A percentile compares a stretch with the other conserved stretches of the same genome.
phyloP scores from a whole-genome alignment of 2,329 filamentous ascomycete species.

The Lasiodiplodia citricola region DNA sequence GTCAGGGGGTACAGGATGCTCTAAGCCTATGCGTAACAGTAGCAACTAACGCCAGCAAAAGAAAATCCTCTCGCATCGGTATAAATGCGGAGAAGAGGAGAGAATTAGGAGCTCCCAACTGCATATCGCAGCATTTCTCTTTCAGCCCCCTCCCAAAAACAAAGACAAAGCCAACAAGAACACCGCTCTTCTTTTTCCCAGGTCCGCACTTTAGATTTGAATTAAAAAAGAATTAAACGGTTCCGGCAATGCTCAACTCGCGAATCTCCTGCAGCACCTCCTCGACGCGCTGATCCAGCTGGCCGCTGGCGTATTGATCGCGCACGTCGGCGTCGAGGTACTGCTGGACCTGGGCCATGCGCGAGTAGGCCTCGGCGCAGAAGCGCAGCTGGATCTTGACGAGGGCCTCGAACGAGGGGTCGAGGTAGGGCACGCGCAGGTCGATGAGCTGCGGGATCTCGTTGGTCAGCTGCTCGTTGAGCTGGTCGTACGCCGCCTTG shows the following conservation, averaged over 20 bases:
- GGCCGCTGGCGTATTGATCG: slow-evolving; percentile 93
- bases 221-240: slow-evolving; percentile 49
- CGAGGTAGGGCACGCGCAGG: slow-evolving; percentile 92
- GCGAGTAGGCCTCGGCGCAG: slow-evolving; percentile 94
- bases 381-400: slow-evolving; percentile 98
- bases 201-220: not conserved
- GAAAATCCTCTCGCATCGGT: not conserved
- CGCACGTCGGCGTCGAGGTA: slow-evolving; percentile 94
- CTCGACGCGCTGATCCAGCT: slow-evolving; percentile 89
- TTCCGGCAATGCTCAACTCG: slow-evolving; percentile 88
- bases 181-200: not conserved
- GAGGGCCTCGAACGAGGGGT: slow-evolving; percentile 94
- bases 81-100: not conserved
- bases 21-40: not conserved
- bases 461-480: slow-evolving; percentile 93
- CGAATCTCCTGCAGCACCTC: slow-evolving; percentile 96
- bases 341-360: slow-evolving; percentile 99
- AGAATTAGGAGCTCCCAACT: not conserved
- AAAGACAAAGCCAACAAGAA: not conserved
- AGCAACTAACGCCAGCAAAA: not conserved
- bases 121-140: not conserved
- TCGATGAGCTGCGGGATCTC: slow-evolving; percentile 97
- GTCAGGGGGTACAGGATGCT: not conserved
- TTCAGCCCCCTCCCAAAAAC: not conserved
- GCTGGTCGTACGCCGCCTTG: slow-evolving; percentile 88